Evolutionary conservation across 306 rosid genomes (phyloP).

Genomic region (Ormosia semicastrata): DNA sequence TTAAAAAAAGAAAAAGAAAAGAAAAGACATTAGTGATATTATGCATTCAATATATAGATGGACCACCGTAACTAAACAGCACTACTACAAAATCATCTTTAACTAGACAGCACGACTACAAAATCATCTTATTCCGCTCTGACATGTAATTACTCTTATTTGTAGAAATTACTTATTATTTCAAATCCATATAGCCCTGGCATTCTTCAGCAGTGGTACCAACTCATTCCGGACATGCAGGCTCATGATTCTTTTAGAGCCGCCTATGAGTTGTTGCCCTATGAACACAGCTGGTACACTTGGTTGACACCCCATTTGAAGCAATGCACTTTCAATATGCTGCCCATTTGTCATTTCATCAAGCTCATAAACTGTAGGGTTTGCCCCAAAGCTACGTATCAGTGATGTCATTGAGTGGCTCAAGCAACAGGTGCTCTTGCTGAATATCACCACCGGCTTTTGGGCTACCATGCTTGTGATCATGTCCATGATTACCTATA

Average conservation of each 20-base stretch:
- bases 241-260: slow-evolving; percentile 56
- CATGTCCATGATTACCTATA: slow-evolving; percentile 29
- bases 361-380: slow-evolving; percentile 66
- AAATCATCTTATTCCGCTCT: slow-evolving; percentile 19
- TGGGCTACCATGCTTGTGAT: slow-evolving; percentile 56
- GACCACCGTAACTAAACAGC: not conserved
- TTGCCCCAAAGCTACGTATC: slow-evolving; percentile 64
- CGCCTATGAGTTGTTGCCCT: slow-evolving; percentile 63
- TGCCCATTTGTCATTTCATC: slow-evolving; percentile 61
- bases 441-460: slow-evolving; percentile 79
- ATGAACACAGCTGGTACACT: slow-evolving; percentile 76
- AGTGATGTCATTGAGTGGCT: slow-evolving; percentile 69
- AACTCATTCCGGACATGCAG: slow-evolving; percentile 64
- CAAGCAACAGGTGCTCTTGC: slow-evolving; percentile 68
- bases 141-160: not conserved
- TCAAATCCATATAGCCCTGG: slow-evolving; percentile 76
- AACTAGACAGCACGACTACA: not conserved
- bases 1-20: not conserved
- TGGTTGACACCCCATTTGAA: slow-evolving; percentile 63
- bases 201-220: slow-evolving; percentile 54
- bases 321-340: slow-evolving; percentile 60
- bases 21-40: not conserved
- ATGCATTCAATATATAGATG: not conserved
- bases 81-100: slow-evolving; percentile 3
- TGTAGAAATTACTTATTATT: not conserved